Percentiles rank a stretch among this genome's conserved stretches.
phyloP scores from a whole-genome alignment of 495 filamentous ascomycete species.

The Oidiodendron maius region DNA sequence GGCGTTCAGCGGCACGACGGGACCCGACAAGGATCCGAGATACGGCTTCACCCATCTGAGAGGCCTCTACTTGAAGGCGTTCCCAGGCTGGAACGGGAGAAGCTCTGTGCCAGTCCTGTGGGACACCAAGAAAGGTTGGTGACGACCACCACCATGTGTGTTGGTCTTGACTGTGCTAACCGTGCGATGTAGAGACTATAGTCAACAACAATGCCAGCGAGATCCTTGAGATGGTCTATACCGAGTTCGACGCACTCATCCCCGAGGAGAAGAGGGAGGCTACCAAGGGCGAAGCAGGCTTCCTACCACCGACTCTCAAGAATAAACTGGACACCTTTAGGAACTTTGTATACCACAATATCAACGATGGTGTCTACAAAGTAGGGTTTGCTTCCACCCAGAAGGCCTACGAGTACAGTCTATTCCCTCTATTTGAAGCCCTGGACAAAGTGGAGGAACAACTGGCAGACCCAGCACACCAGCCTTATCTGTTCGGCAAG shows the following conservation, averaged over 20 bases:
- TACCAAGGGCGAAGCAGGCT: constrained; percentile 51
- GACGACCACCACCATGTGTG: no score
- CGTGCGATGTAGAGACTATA: no score
- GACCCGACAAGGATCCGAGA: constrained; percentile 54
- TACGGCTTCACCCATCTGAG: constrained; percentile 47
- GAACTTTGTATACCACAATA: constrained; percentile 66
- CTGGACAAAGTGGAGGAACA: constrained; percentile 67
- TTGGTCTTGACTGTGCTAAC: no score
- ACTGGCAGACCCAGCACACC: constrained; percentile 34
- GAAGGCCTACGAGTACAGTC: constrained; percentile 68
- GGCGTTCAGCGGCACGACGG: constrained; percentile 65
- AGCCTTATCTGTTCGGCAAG: constrained; percentile 63
- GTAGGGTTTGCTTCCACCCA: constrained; percentile 52
- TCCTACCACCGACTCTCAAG: constrained; percentile 56
- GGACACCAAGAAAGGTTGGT: constrained; percentile 66
- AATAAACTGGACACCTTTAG: constrained; percentile 66
- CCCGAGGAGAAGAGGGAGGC: no score
- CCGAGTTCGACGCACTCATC: constrained; percentile 67
- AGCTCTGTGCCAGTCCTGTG: constrained; percentile 78
- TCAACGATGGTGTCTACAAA: constrained; percentile 44
- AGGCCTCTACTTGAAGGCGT: constrained; percentile 65
- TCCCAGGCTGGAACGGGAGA: constrained; percentile 62
- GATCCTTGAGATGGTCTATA: constrained; percentile 67
- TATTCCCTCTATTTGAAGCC: constrained; percentile 60
- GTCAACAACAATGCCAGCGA: constrained; percentile 84